Percentiles rank a stretch among this genome's conserved stretches.
phyloP scores from a whole-genome alignment of 345 rosid species.

The Gynandropsis gynandra region DNA sequence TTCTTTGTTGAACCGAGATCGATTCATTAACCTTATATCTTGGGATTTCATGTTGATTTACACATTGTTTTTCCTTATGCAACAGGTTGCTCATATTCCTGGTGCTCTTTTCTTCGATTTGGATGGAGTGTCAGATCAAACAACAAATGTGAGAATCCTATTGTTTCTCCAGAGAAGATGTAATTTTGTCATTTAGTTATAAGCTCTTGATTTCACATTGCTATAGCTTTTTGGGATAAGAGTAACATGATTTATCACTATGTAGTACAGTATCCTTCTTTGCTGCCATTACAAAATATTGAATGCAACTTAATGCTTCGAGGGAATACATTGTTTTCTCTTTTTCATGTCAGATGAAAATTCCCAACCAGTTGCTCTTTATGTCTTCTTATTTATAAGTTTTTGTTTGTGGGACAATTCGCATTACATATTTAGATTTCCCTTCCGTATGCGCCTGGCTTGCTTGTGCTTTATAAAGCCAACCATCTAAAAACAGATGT shows the following conservation, averaged over 20 bases:
- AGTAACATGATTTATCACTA: background rate
- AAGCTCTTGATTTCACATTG: conserved; percentile 7
- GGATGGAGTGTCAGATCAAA: conserved; percentile 77
- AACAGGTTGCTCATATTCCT: conserved; percentile 93
- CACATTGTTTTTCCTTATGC: conserved; percentile 14
- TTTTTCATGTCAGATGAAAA: background rate
- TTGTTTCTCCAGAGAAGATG: conserved; percentile 1
- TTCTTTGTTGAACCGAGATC: conserved; percentile 1
- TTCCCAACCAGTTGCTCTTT: background rate
- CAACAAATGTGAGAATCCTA: conserved; percentile 43
- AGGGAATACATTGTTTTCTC: background rate
- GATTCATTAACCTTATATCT: conserved; percentile 2
- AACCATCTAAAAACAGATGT: background rate
- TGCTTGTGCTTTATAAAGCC: background rate
- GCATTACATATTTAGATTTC: background rate
- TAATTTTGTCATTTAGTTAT: conserved; percentile 2
- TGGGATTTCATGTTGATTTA: conserved; percentile 9
- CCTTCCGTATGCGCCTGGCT: background rate
- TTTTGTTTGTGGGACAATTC: background rate
- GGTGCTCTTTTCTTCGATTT: conserved; percentile 90
- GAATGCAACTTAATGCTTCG: too few species aligned
- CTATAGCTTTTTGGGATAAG: conserved; percentile 1
- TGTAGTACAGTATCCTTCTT: conserved; percentile 11
- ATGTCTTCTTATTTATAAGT: conserved; percentile 5
- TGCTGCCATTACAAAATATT: conserved; percentile 5